Percentiles rank a stretch among this genome's conserved stretches.
Evolutionary conservation across 441 rosid species (phyloP).

Genomic region (Gossypium davidsonii): DNA sequence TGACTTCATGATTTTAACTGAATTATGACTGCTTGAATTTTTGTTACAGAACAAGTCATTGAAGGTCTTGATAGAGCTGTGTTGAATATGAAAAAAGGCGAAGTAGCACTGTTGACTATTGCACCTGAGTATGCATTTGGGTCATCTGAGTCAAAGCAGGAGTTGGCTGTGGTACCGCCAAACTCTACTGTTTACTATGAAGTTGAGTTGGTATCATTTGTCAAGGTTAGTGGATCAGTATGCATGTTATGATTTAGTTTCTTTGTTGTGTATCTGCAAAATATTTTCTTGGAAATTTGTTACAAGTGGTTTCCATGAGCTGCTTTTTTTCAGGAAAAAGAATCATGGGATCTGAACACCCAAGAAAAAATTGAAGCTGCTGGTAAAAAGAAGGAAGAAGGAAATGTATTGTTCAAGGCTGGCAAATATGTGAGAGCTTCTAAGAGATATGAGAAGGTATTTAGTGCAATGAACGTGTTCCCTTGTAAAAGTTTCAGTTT

Average conservation of each 20-base stretch:
- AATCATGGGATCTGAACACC: slow-evolving; percentile 85
- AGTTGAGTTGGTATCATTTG: slow-evolving; percentile 56
- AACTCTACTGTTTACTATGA: slow-evolving; percentile 63
- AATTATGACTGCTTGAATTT: neutral
- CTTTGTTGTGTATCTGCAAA: neutral
- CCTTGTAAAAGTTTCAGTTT: neutral
- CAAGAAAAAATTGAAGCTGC: slow-evolving; percentile 76
- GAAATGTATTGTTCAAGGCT: slow-evolving; percentile 59
- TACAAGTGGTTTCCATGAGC: neutral
- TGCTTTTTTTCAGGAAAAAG: slow-evolving; percentile 48
- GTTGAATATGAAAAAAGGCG: slow-evolving; percentile 79
- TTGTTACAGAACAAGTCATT: slow-evolving; percentile 63
- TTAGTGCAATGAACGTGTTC: neutral
- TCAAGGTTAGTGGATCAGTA: slow-evolving; percentile 34
- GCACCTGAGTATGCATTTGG: slow-evolving; percentile 81
- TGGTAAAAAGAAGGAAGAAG: slow-evolving; percentile 81
- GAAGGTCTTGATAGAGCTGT: slow-evolving; percentile 78
- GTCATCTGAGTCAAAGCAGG: slow-evolving; percentile 49
- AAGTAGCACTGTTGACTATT: slow-evolving; percentile 56
- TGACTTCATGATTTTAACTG: neutral
- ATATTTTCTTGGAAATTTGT: neutral
- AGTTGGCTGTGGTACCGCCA: slow-evolving; percentile 65
- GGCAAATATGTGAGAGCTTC: slow-evolving; percentile 67
- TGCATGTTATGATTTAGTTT: neutral
- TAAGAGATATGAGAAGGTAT: slow-evolving; percentile 76